Evolutionary conservation across 1,284 basidiomycete genomes (phyloP), one percentile per base, ranked within the genome.

Genomic region (Flammula alnicola): DNA sequence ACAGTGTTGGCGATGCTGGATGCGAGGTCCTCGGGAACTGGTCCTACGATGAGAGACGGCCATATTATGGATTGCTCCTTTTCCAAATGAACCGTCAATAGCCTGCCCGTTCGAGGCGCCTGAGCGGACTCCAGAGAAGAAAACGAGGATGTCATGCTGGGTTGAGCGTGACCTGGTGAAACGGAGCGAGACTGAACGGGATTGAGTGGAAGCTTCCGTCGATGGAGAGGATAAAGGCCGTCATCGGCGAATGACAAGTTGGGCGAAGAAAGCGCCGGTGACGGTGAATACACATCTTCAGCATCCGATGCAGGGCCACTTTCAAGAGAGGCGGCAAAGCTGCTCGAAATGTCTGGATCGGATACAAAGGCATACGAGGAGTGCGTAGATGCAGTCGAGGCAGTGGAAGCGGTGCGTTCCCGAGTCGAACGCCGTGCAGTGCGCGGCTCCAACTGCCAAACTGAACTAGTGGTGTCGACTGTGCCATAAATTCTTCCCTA

Each of bases 301-400:
- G 74, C 72, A 45, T 91, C 88, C 6, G 88, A 90, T 8, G 75
- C 75, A 25, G 82, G 82, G 4, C 73, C 83, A 55, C 84, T 86
- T 58, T 88, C 88, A 4, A 90, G 73, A 16, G 88, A 91, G 5
- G 85, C 87, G 2, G 86, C 84, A 56, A 91, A 89, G 63, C 84
- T 87, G 67, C 86, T 90, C 5, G 87, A 87, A 44, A 90, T 84
- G 55, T 91, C 88, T 1, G 81, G 81, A 55, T 91, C 88, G 9
- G 88, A 89, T 3, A 91, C 74, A 47, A 88, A 76, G 2, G 88
- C 88, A 57, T 84, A 91, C 0, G 88, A 91, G 7, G 88, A 91
- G 31, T 81, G 86, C 0, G 84, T 86, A 5, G 88, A 91, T 0
- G 81, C 69, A 4, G 86, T 86, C 2, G 88, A 90, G 4, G 83